Conservation (phyloP, 768 basidiomycete species). For the Lepiota brunneoincarnata region DNA sequence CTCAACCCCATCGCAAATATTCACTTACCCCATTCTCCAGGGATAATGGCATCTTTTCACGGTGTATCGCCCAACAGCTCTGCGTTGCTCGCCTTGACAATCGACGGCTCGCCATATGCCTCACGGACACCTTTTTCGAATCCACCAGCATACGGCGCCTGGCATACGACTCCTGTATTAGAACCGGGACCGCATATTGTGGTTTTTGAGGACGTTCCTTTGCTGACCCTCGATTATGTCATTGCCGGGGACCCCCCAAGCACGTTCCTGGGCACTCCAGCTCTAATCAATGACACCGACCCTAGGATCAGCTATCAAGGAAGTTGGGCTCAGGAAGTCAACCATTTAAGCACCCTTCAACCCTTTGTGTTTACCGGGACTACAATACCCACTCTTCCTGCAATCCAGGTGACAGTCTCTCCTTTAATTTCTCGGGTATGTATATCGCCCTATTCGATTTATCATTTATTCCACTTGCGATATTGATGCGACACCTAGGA, state of each 20-base stretch:
- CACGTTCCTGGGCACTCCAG: constrained; percentile 16
- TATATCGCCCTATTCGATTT: background rate
- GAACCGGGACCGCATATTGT: constrained; percentile 23
- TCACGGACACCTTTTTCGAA: background rate
- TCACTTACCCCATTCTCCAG: background rate
- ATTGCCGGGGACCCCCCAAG: constrained; percentile 20
- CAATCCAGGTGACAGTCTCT: constrained; percentile 15
- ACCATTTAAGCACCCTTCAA: background rate
- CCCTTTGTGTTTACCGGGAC: constrained; percentile 14
- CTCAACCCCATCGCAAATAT: too few species aligned
- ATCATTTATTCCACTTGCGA: background rate
- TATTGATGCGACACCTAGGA: constrained; percentile 14
- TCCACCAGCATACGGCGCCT: constrained; percentile 11
- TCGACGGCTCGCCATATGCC: background rate
- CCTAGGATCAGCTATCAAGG: constrained; percentile 19
- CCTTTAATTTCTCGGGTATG: constrained; percentile 13
- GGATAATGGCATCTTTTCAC: constrained; percentile 1
- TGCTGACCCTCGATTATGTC: constrained; percentile 22
- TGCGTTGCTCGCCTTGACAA: background rate
- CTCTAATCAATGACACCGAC: constrained; percentile 25
- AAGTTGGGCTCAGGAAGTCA: constrained; percentile 15
- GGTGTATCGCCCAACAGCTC: constrained; percentile 2
- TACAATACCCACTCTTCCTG: constrained; percentile 17
- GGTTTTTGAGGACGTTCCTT: constrained; percentile 18
- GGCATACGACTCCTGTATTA: constrained; percentile 24